These are phyloP conservation scores for Dalechampia spathulata DNA, from an alignment of 441 rosid species.

Conservation along the genomic window DNA sequence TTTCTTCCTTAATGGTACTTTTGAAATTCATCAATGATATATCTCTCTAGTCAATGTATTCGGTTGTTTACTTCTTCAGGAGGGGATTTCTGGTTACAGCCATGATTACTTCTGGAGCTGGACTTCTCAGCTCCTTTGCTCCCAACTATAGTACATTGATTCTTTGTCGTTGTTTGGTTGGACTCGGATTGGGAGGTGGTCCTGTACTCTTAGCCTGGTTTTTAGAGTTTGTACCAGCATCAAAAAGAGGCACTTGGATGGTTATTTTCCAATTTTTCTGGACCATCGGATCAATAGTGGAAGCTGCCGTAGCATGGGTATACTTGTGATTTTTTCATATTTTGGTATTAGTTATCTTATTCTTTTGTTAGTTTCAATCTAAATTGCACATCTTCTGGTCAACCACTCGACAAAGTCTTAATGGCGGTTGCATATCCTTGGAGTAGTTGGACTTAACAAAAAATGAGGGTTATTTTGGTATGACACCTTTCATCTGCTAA, in stretches of 20 bases:
- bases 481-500: background rate
- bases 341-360: background rate
- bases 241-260: constrained; percentile 91
- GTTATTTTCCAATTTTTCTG: constrained; percentile 75
- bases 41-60: background rate
- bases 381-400: background rate
- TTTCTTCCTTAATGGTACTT: constrained; percentile 4
- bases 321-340: constrained; percentile 15
- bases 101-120: constrained; percentile 62
- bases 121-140: constrained; percentile 70
- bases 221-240: constrained; percentile 91
- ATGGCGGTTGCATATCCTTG: background rate
- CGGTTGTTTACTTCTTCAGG: constrained; percentile 38
- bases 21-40: background rate
- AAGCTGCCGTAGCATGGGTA: constrained; percentile 95
- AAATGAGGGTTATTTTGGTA: background rate
- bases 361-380: background rate
- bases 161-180: constrained; percentile 66
- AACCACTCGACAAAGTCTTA: background rate
- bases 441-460: background rate
- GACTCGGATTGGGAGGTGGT: constrained; percentile 93
- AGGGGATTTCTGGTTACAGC: constrained; percentile 86
- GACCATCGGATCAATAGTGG: constrained; percentile 77
- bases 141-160: constrained; percentile 55
- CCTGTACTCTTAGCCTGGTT: constrained; percentile 94